A percentile compares a stretch with the other conserved stretches of the same genome.
These are phyloP conservation scores for Phascolomyces articulosus DNA, from an alignment of 371 early-diverging fungal genomes.

Conservation along the genomic window DNA sequence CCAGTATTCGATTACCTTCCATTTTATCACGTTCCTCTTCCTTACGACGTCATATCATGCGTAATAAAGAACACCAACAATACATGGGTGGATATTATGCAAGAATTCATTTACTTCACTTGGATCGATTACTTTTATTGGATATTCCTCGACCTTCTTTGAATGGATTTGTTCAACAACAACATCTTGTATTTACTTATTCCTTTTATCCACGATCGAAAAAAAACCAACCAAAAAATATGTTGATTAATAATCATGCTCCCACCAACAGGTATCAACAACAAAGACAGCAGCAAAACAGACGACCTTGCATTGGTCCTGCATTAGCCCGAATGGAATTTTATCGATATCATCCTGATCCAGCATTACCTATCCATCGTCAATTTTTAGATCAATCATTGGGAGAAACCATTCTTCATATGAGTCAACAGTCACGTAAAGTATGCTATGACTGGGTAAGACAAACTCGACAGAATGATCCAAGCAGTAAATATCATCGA, in stretches of 20 bases:
- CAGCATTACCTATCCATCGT: not conserved
- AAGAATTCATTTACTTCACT: not conserved
- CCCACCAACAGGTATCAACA: conserved; percentile 14
- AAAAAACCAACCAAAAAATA: not conserved
- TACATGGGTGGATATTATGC: not conserved
- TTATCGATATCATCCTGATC: not conserved
- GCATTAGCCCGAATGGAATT: not conserved
- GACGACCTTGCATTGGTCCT: not conserved
- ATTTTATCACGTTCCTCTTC: not conserved
- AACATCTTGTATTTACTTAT: conserved; percentile 57
- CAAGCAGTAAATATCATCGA: not conserved
- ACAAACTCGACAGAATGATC: not conserved
- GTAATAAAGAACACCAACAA: not conserved
- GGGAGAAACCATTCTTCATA: not conserved
- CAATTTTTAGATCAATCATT: not conserved
- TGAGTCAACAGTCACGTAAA: not conserved
- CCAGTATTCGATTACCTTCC: not conserved
- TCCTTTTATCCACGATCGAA: conserved; percentile 39
- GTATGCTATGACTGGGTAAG: not conserved
- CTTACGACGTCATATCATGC: not conserved
- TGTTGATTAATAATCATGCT: too few relatives aligned
- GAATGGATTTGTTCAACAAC: conserved; percentile 57
- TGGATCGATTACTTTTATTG: not conserved
- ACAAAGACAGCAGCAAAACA: not conserved
- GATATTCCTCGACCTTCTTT: not conserved